phyloP scores from a whole-genome alignment of 495 filamentous ascomycete species.

The Neurospora pannonica region DNA sequence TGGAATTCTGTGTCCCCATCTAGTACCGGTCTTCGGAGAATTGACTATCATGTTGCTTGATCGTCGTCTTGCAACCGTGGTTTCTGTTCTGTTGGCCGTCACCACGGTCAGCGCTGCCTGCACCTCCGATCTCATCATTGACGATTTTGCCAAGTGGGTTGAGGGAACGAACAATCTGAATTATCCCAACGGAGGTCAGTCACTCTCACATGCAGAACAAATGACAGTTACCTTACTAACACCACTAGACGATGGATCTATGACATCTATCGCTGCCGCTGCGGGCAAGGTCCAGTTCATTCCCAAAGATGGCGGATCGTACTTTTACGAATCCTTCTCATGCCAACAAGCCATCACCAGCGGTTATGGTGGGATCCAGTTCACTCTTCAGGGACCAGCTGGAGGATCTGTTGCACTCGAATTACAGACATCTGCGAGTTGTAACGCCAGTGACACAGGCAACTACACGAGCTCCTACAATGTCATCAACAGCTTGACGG shows the following conservation, averaged over 20 bases:
- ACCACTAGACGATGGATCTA: constrained; percentile 45
- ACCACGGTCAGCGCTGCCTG: constrained; percentile 29
- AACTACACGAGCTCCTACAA: constrained; percentile 40
- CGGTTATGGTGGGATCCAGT: constrained; percentile 44
- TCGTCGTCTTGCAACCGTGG: constrained; percentile 14
- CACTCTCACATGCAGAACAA: background rate
- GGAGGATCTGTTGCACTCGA: constrained; percentile 42
- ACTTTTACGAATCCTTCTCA: constrained; percentile 48
- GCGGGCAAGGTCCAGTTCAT: constrained; percentile 43
- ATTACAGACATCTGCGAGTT: constrained; percentile 42
- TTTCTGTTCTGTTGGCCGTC: constrained; percentile 18
- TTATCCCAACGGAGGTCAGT: constrained; percentile 37
- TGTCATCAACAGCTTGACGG: constrained; percentile 39
- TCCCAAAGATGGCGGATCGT: constrained; percentile 37
- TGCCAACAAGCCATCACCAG: constrained; percentile 37
- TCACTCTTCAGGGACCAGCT: constrained; percentile 45
- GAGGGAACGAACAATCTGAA: constrained; percentile 39
- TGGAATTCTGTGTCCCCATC: background rate
- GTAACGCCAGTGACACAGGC: constrained; percentile 17
- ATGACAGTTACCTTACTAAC: background rate
- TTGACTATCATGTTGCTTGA: constrained; percentile 14
- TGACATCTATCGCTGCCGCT: constrained; percentile 38
- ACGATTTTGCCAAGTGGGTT: constrained; percentile 47
- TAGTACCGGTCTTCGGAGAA: background rate
- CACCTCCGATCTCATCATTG: constrained; percentile 42